Percentiles rank a stretch among this genome's conserved stretches.
These are phyloP conservation scores for Colletotrichum filicis DNA, from an alignment of 2,329 filamentous ascomycete species.

Conservation along the genomic window DNA sequence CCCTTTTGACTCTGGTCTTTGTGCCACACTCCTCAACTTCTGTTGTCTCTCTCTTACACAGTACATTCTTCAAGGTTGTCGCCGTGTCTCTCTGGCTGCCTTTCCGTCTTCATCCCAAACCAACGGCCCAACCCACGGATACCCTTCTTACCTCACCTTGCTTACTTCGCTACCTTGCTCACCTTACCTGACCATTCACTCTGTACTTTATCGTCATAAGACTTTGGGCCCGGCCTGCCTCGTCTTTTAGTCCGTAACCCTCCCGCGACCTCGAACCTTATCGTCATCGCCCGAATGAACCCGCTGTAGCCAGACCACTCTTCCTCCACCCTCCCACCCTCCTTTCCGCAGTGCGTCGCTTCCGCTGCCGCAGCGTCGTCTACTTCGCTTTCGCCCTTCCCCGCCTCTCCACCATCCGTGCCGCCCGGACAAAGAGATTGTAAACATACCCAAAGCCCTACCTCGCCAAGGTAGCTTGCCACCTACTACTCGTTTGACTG, in stretches of 20 bases:
- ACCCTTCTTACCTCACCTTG: background rate
- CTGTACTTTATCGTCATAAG: background rate
- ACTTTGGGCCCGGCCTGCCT: background rate
- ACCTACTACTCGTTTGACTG: background rate
- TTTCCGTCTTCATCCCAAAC: background rate
- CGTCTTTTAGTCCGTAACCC: background rate
- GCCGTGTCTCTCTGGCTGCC: background rate
- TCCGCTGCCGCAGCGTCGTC: slow-evolving; percentile 7
- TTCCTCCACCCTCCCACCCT: background rate
- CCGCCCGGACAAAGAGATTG: background rate
- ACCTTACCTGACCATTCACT: background rate
- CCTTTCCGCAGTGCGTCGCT: background rate
- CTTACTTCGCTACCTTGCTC: background rate
- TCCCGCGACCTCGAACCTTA: slow-evolving; percentile 21
- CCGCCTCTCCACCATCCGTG: slow-evolving; percentile 7
- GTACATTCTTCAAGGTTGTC: background rate
- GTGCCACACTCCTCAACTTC: background rate
- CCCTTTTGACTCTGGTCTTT: background rate
- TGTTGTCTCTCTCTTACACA: background rate
- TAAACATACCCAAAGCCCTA: background rate
- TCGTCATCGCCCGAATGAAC: slow-evolving; percentile 28
- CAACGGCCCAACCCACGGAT: background rate
- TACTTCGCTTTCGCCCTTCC: background rate
- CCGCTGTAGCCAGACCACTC: slow-evolving; percentile 23
- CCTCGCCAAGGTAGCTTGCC: background rate